Percentiles rank a stretch among this genome's conserved stretches.
Evolutionary conservation across 108 stramenopile species (phyloP).

Genomic region (Cyclotella baltica): DNA sequence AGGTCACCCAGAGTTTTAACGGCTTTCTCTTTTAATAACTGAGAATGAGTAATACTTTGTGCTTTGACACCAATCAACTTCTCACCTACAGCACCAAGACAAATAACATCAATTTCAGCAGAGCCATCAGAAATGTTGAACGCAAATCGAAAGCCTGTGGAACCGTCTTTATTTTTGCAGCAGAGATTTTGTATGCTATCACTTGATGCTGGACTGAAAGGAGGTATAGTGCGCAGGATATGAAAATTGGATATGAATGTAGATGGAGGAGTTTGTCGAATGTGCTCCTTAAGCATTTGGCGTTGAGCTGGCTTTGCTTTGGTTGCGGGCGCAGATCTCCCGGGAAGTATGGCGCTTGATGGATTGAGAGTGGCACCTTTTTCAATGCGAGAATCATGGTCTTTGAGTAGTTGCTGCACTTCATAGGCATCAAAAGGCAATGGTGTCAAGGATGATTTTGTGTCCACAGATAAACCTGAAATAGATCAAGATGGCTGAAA

Average conservation of each 20-base stretch:
- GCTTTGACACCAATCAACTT: conserved; percentile 47
- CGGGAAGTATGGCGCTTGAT: conserved; percentile 59
- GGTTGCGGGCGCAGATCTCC: conserved; percentile 2
- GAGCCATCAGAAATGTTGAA: conserved; percentile 56
- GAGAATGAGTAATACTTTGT: conserved; percentile 19
- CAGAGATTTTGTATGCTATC: conserved; percentile 35
- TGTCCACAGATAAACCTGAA: conserved; percentile 57
- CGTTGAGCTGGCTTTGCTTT: conserved; percentile 1
- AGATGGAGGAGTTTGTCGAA: conserved; percentile 26
- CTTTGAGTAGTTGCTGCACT: conserved; percentile 57
- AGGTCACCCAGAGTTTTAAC: conserved; percentile 28
- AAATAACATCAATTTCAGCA: conserved; percentile 54
- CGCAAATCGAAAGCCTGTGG: conserved; percentile 50
- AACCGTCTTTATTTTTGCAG: conserved; percentile 38
- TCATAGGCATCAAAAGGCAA: conserved; percentile 73
- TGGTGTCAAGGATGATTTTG: conserved; percentile 68
- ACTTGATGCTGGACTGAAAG: conserved; percentile 20
- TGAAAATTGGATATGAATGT: conserved; percentile 47
- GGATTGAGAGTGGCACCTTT: conserved; percentile 60
- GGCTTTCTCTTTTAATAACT: conserved; percentile 16
- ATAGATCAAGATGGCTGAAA: background rate
- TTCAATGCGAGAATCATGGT: conserved; percentile 60
- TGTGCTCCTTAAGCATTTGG: conserved; percentile 40
- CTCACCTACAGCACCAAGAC: conserved; percentile 51
- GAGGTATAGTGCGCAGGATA: conserved; percentile 46